Conservation (phyloP, 768 basidiomycete species). For the Suillus decipiens region DNA sequence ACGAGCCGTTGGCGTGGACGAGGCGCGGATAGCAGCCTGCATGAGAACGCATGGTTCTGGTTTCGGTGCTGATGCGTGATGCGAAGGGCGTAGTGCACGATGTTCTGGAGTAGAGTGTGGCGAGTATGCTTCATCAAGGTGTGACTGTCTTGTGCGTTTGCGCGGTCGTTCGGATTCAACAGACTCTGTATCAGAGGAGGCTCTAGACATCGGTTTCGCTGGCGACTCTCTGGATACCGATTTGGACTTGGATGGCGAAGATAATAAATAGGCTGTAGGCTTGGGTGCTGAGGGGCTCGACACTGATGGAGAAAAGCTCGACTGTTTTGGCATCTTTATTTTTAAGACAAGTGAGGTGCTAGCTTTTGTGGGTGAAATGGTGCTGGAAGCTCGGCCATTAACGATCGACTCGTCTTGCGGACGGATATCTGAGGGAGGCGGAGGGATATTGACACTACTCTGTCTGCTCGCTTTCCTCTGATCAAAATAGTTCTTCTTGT, state of each 20-base stretch:
- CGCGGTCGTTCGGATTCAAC: constrained; percentile 29
- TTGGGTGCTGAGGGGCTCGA: constrained; percentile 21
- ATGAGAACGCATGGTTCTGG: constrained; percentile 40
- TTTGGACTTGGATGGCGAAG: constrained; percentile 5
- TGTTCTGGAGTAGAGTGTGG: constrained; percentile 27
- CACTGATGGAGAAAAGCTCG: constrained; percentile 12
- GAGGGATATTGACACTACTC: constrained; percentile 15
- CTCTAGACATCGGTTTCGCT: constrained; percentile 29
- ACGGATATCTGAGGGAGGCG: constrained; percentile 17
- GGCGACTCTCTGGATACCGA: constrained; percentile 16
- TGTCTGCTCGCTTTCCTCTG: constrained; percentile 26
- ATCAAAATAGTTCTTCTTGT: constrained; percentile 44
- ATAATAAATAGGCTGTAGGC: constrained; percentile 13
- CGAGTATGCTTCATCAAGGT: constrained; percentile 25
- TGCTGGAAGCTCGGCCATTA: constrained; percentile 12
- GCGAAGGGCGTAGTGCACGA: constrained; percentile 15
- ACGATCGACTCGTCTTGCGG: constrained; percentile 19
- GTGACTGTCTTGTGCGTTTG: constrained; percentile 30
- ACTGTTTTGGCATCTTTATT: constrained; percentile 34
- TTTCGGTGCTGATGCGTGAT: constrained; percentile 18
- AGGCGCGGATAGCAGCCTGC: constrained; percentile 52
- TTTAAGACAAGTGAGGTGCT: constrained; percentile 34
- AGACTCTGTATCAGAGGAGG: constrained; percentile 33
- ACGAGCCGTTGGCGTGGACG: constrained; percentile 43
- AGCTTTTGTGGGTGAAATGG: constrained; percentile 20